Percentiles rank a stretch among this genome's conserved stretches.
These are phyloP conservation scores for Globisporangium orthogonon DNA, from an alignment of 352 stramenopile species.

Conservation along the genomic window DNA sequence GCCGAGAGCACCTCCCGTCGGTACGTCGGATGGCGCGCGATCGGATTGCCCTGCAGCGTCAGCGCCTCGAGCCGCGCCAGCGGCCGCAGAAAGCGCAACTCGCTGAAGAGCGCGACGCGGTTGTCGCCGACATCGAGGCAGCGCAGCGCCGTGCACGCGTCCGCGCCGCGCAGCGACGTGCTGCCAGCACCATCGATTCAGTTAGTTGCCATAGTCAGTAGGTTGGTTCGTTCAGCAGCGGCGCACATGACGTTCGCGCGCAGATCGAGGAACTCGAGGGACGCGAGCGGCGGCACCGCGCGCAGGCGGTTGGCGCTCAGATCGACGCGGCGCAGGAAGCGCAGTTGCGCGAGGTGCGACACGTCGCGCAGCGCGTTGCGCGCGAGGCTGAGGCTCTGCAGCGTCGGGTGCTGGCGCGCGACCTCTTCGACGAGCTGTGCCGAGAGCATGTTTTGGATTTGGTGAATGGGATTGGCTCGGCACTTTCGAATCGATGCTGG, in stretches of 20 bases:
- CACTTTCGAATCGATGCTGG: not conserved
- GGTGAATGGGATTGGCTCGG: not conserved
- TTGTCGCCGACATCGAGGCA: constrained; percentile 42
- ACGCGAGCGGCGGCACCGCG: constrained; percentile 19
- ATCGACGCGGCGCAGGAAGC: constrained; percentile 44
- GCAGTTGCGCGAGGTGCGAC: constrained; percentile 40
- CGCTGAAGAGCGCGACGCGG: constrained; percentile 38
- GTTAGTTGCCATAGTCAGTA: no score
- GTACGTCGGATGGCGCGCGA: constrained; percentile 31
- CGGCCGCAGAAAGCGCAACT: constrained; percentile 47
- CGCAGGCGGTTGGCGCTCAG: constrained; percentile 48
- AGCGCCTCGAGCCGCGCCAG: constrained; percentile 36
- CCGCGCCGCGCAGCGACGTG: constrained; percentile 37
- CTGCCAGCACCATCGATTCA: constrained; percentile 8
- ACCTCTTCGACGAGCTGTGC: constrained; percentile 58
- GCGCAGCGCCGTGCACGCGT: constrained; percentile 20
- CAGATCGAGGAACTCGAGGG: constrained; percentile 41
- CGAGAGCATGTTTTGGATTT: constrained; percentile 24
- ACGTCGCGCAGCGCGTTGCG: constrained; percentile 48
- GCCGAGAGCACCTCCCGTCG: constrained; percentile 44
- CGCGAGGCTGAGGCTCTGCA: constrained; percentile 61
- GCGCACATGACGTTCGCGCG: constrained; percentile 45
- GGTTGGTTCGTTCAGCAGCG: no score
- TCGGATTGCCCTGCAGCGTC: constrained; percentile 48
- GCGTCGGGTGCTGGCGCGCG: constrained; percentile 43